Evolutionary conservation across 257 asterid genomes (phyloP), one percentile per base, ranked within the genome.

Genomic region (Solanum corneliomulleri): DNA sequence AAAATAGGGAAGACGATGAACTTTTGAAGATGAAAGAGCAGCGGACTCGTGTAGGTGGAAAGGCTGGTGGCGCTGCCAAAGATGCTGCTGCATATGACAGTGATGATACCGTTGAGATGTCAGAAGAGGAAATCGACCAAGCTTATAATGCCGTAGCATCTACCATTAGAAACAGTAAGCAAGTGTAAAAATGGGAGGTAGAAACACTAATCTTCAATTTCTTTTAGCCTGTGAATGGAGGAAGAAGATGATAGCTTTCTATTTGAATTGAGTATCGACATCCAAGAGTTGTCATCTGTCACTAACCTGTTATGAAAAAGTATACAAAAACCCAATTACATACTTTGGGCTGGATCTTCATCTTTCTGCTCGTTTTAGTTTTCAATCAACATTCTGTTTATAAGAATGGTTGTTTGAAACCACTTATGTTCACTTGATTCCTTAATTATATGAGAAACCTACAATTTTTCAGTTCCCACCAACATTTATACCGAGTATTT

Each of bases 101-200:
- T 72, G 98, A 96, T 89, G 97, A 96, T 82, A 97, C 99, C 2
- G 68, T 97, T 72, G 99, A 94, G 93, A 95, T 97, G 99, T 93
- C 98, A 15, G 99, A 95, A 91, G 98, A 97, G n/a, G 99, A 97
- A 88, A 95, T 95, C 42, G 93, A 95, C 42, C 91, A 85, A 60
- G 99, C 99, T 80, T 96, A 91, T 86, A 89, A 88, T 88, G 80
- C 89, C 75, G 52, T 96, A 70, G 88, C 92, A 80, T 86, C 87
- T 71, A 86, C 87, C 16, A n/a, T 86, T 47, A 20, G 13, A 49
- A 86, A 71, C 69, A 45, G 31, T 11, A 14, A 42, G 47, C 49
- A 4, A 41, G 68, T 31, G 41, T 44, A 2, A 45, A 45, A 78
- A 77, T 27, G 62, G 41, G 64, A 45, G 41, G 41, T 78, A 44